A percentile compares a stretch with the other conserved stretches of the same genome.
These are phyloP conservation scores for Eucalyptus victrix DNA, from an alignment of 345 rosid genomes.

Conservation along the genomic window DNA sequence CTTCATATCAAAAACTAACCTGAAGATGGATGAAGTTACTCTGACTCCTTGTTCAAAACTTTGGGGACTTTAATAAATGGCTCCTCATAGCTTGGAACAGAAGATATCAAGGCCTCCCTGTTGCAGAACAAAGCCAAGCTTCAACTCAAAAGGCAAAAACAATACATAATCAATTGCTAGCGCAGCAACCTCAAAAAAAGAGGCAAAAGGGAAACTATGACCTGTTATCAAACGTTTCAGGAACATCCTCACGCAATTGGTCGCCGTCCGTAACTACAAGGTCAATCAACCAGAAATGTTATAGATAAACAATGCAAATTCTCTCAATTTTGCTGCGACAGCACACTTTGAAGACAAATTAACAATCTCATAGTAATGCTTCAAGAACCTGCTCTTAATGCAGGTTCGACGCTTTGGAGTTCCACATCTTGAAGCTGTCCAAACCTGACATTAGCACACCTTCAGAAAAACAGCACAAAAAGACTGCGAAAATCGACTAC, in stretches of 20 bases:
- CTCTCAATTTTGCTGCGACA: neutral
- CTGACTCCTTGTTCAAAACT: conserved; percentile 61
- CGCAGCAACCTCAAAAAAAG: neutral
- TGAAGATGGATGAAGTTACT: neutral
- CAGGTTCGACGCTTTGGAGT: conserved; percentile 60
- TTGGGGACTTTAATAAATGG: conserved; percentile 55
- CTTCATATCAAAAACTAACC: neutral
- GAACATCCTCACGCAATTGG: conserved; percentile 57
- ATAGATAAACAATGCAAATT: neutral
- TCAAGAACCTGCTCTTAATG: conserved; percentile 66
- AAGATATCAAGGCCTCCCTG: conserved; percentile 49
- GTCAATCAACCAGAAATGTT: neutral
- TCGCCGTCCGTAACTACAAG: conserved; percentile 53
- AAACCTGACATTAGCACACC: conserved; percentile 41
- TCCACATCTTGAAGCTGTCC: conserved; percentile 90
- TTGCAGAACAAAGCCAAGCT: neutral
- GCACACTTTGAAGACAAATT: neutral
- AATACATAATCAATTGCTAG: neutral
- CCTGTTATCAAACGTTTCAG: conserved; percentile 56
- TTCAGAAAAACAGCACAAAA: neutral
- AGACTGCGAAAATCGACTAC: neutral
- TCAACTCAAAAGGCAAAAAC: neutral
- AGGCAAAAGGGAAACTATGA: neutral
- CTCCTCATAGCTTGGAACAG: conserved; percentile 62
- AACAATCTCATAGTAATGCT: neutral